Evolutionary conservation across 805 yeast species (phyloP).

Genomic region (Starmerella lactis-condensi): DNA sequence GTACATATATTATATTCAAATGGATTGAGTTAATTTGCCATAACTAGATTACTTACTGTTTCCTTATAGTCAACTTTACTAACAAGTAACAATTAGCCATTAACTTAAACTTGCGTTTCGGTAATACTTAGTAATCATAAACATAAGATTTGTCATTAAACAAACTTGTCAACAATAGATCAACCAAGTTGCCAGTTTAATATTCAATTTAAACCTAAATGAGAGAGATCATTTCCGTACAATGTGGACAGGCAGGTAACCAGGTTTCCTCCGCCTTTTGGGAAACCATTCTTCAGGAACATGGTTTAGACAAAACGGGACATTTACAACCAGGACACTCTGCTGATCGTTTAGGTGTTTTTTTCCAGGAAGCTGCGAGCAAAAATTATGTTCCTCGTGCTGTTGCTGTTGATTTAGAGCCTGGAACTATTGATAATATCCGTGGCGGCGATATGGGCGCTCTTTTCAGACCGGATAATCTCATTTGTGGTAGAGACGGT

Average conservation of each 20-base stretch:
- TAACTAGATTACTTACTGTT: no score
- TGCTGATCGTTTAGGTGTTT: slow-evolving; percentile 50
- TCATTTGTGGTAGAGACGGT: slow-evolving; percentile 75
- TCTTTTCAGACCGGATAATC: slow-evolving; percentile 82
- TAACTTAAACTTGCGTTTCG: no score
- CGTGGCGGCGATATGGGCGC: slow-evolving; percentile 62
- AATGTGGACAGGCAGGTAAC: slow-evolving; percentile 30
- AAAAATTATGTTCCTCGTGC: slow-evolving; percentile 91
- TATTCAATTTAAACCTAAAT: slow-evolving; percentile 12
- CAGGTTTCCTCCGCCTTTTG: slow-evolving; percentile 27
- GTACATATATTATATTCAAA: no score
- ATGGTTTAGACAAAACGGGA: slow-evolving; percentile 23
- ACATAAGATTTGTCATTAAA: no score
- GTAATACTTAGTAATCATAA: no score
- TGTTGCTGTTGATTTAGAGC: slow-evolving; percentile 82
- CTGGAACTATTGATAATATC: slow-evolving; percentile 80
- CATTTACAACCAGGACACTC: slow-evolving; percentile 14
- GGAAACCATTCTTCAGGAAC: slow-evolving; percentile 25
- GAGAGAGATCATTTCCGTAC: slow-evolving; percentile 30
- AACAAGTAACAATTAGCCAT: no score
- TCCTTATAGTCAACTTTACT: no score
- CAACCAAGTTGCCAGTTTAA: background rate
- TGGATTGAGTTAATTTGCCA: no score
- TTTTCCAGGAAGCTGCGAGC: slow-evolving; percentile 60
- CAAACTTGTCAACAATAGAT: no score